Evolutionary conservation across 176 grass and related monocot species (phyloP), one percentile per base, ranked within the genome.

Genomic region (Bolboschoenus planiculmis): DNA sequence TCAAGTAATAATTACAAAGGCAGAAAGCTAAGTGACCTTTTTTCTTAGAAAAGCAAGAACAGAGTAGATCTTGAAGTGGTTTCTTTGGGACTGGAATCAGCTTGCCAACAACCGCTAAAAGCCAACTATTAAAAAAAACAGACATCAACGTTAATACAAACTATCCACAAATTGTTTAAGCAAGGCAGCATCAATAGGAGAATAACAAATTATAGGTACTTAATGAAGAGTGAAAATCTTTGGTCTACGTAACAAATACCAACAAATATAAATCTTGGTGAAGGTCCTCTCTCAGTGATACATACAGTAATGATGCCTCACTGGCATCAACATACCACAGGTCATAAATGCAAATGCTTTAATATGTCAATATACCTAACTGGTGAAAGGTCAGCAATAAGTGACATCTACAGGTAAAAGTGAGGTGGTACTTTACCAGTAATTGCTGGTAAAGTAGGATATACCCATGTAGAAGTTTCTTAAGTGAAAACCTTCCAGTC

Each of bases 31-130:
- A 20, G 0, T 87, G 84, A 66, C 59, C 44, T 74, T 89, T 91
- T 64, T 51, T 79, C 27, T 55, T 46, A 30, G 40, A 31, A 58
- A 60, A 85, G 63, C 93, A 88, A 72, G 80, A 88, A 10, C 66
- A 8, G 7, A 95, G 86, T 35, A 79, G 33, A 4, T 90, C 88
- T 78, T 3, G 51, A 2, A 92, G 77, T 36, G 90, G 84, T 60
- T 48, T 82, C 15, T 90, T 64, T 24, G 93, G 65, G 80, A 95
- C 85, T 66, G 93, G 88, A 79, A 92, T 87, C 46, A 95, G 88
- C 85, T 95, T 95, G 46, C 93, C 93, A 48, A 92, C 5, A 5
- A 68, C 37, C 6, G 93, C 93, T 82, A 92, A 23, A 4, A 84
- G 82, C 93, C 93, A 95, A 42, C 93, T 92, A 82, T 65, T 48